These are phyloP conservation scores for Xylariaceae sp. DNA, from an alignment of 2,329 filamentous ascomycete genomes.

Conservation along the genomic window DNA sequence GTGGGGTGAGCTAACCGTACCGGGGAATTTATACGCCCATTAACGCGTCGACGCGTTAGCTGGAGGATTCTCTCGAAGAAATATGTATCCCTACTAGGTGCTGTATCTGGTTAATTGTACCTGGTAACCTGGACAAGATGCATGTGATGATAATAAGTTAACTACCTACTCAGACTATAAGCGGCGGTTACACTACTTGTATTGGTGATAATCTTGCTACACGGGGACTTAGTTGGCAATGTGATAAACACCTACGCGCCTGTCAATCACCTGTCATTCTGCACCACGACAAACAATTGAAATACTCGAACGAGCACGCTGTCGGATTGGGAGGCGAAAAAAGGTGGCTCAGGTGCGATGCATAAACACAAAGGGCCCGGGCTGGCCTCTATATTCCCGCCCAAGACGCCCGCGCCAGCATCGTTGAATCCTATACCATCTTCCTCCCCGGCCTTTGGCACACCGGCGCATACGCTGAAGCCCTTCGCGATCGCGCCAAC, in stretches of 20 bases:
- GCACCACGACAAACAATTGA: too few relatives aligned
- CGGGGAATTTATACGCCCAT: slow-evolving; percentile 15
- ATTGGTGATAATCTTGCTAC: too few relatives aligned
- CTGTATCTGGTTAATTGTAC: background rate
- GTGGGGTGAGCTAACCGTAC: background rate
- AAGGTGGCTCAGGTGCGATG: slow-evolving; percentile 27
- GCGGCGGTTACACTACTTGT: too few relatives aligned
- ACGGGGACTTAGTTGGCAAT: too few relatives aligned
- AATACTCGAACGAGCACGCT: too few relatives aligned
- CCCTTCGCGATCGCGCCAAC: slow-evolving; percentile 51
- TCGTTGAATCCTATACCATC: slow-evolving; percentile 67
- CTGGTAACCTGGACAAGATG: too few relatives aligned
- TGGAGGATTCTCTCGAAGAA: too few relatives aligned
- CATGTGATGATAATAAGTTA: too few relatives aligned
- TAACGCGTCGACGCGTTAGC: slow-evolving; percentile 31
- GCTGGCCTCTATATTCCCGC: slow-evolving; percentile 35
- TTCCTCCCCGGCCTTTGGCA: slow-evolving; percentile 85
- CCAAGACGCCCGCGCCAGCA: slow-evolving; percentile 31
- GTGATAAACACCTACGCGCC: too few relatives aligned
- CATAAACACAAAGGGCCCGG: slow-evolving; percentile 25
- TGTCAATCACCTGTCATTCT: too few relatives aligned
- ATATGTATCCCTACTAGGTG: background rate
- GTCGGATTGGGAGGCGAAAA: background rate
- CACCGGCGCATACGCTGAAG: slow-evolving; percentile 72
- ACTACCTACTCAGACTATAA: too few relatives aligned